Evolutionary conservation across 2,329 filamentous ascomycete species (phyloP), one percentile per base, ranked within the genome.

Genomic region (Capronia americana): DNA sequence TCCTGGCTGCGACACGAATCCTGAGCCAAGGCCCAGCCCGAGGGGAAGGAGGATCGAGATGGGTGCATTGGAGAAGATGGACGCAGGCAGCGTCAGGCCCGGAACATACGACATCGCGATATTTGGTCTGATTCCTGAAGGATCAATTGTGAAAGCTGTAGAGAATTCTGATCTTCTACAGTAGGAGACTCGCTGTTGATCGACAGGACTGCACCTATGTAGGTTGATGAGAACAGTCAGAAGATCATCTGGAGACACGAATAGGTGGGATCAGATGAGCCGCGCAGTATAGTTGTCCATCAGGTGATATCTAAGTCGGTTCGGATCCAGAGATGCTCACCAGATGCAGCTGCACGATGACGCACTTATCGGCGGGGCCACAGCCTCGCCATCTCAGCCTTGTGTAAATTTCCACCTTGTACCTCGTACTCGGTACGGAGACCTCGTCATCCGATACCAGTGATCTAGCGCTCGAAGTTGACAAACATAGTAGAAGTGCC

Each of bases 21-120:
- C 92, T 66, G 93, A 84, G n/a, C 86, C 87, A 2, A 88, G 88
- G 48, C 92, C 93, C 4, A 92, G 80, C 4, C 85, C 84, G 57
- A 96, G 82, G 44, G 92, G 93, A 1, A 96, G 83, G 46, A 96
- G 85, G 68, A 95, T 87, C 20, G 92, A 90, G 30, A 86, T 84
- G 7, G 91, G 88, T 4, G 91, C 87, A 75, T 86, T 88, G 74
- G 87, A 84, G 77, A 96, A 93, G 70, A 93, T 79, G 71, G 86
- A 82, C 55, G 84, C 80, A 1, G 92, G 92, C 20, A 96, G 83
- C 24, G 91, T 93, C 70, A 96, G 79, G 46, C 87, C 88, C n/a
- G 91, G 88, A 67, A 95, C 87, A 77, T 90, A 90, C 69, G 91
- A 88, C 92, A 95, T 96, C 53, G 68, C 84, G 28, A 20, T 5